A percentile compares a stretch with the other conserved stretches of the same genome.
phyloP scores from a whole-genome alignment of 345 rosid species.

The Bruguiera sexangula region DNA sequence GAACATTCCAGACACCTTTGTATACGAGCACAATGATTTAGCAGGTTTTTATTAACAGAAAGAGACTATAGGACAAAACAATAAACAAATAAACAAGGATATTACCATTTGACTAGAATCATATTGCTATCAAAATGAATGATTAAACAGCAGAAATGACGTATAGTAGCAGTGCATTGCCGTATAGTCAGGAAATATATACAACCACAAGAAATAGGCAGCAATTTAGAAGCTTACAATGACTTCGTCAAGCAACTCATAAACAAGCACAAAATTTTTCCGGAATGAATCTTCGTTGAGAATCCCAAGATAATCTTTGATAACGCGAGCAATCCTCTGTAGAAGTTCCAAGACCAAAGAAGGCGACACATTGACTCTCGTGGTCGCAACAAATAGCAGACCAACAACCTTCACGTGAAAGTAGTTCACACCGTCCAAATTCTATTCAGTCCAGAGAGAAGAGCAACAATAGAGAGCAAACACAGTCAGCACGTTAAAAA shows the following conservation, averaged over 20 bases:
- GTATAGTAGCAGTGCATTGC: background rate
- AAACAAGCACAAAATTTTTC: slow-evolving; percentile 91
- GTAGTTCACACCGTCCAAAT: slow-evolving; percentile 95
- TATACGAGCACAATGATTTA: background rate
- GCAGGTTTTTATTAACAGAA: background rate
- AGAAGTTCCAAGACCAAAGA: slow-evolving; percentile 96
- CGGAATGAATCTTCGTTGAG: slow-evolving; percentile 91
- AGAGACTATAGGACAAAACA: background rate
- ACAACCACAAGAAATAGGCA: background rate
- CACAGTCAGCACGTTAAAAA: background rate
- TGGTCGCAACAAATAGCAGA: slow-evolving; percentile 86
- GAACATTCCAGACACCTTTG: background rate
- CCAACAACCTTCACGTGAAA: slow-evolving; percentile 97
- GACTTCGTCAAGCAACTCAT: slow-evolving; percentile 96
- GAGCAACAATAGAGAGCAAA: slow-evolving; percentile 4
- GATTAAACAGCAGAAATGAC: background rate
- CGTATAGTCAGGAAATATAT: background rate
- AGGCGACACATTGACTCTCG: slow-evolving; percentile 85
- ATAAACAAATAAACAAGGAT: background rate
- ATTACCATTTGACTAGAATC: background rate
- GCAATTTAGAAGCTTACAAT: slow-evolving; percentile 58
- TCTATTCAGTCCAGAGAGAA: slow-evolving; percentile 34
- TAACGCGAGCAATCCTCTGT: slow-evolving; percentile 94
- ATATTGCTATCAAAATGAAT: background rate
- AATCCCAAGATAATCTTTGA: slow-evolving; percentile 94